A percentile compares a stretch with the other conserved stretches of the same genome.
Evolutionary conservation across 768 basidiomycete genomes (phyloP).

Genomic region (Boletus vermiculosoides): DNA sequence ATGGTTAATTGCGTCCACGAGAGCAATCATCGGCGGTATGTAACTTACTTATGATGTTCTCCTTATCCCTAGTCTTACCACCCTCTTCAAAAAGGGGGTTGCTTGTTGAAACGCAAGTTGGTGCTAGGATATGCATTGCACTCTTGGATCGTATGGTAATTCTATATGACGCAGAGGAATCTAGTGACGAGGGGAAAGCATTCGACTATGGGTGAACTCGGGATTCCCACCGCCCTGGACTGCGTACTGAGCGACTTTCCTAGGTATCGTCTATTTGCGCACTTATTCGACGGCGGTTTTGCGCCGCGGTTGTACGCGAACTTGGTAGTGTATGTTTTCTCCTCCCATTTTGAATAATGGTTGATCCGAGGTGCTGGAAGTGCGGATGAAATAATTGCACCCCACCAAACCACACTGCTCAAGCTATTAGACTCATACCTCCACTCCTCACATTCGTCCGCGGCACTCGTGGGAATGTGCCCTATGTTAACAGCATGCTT

Average conservation of each 20-base stretch:
- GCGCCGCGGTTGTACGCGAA: slow-evolving; percentile 58
- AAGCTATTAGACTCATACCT: slow-evolving; percentile 86
- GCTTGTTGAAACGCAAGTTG: slow-evolving; percentile 52
- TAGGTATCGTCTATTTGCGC: slow-evolving; percentile 67
- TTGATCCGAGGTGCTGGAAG: slow-evolving; percentile 38
- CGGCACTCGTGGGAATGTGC: slow-evolving; percentile 43
- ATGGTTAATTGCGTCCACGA: slow-evolving; percentile 69
- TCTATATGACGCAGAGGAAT: slow-evolving; percentile 66
- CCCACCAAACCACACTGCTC: slow-evolving; percentile 83
- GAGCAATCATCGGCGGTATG: slow-evolving; percentile 56
- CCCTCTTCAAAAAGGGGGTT: slow-evolving; percentile 37
- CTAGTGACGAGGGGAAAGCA: slow-evolving; percentile 59
- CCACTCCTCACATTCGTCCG: slow-evolving; percentile 47
- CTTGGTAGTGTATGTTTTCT: slow-evolving; percentile 54
- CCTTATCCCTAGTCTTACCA: slow-evolving; percentile 8
- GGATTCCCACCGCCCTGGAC: background rate
- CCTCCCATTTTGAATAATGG: background rate
- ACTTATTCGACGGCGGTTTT: slow-evolving; percentile 58
- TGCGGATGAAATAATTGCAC: slow-evolving; percentile 68
- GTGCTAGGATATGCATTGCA: slow-evolving; percentile 62
- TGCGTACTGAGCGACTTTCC: slow-evolving; percentile 11
- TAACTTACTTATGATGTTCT: slow-evolving; percentile 10
- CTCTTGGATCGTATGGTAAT: slow-evolving; percentile 72
- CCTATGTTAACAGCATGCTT: slow-evolving; percentile 64
- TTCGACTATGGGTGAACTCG: slow-evolving; percentile 71